Evolutionary conservation across 1,139 yeast genomes (phyloP).

Genomic region (Saccharomyces hybrid): DNA sequence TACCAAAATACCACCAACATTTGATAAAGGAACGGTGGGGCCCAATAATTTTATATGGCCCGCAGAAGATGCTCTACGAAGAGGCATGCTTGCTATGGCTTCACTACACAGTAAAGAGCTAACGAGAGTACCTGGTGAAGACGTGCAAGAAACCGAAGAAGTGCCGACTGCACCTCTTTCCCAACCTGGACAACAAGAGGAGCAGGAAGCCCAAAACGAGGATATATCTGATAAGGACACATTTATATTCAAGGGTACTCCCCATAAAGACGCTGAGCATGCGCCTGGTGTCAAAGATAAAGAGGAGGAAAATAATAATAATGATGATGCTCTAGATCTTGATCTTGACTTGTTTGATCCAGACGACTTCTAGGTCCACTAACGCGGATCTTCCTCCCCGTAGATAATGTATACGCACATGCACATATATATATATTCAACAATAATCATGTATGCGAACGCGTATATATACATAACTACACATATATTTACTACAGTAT

Average conservation of each 20-base stretch:
- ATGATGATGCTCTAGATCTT: constrained; percentile 34
- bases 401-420: background rate
- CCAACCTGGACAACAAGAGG: background rate
- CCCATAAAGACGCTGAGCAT: constrained; percentile 9
- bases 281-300: constrained; percentile 6
- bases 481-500: background rate
- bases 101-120: constrained; percentile 50
- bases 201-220: constrained; percentile 1
- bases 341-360: constrained; percentile 62
- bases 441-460: background rate
- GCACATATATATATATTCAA: no score
- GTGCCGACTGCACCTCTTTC: background rate
- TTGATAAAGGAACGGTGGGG: constrained; percentile 47
- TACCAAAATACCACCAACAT: constrained; percentile 77
- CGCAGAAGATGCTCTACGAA: constrained; percentile 83
- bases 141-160: constrained; percentile 5
- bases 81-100: constrained; percentile 79
- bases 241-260: constrained; percentile 19
- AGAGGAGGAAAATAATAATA: constrained; percentile 23
- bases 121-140: constrained; percentile 35
- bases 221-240: constrained; percentile 9
- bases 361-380: constrained; percentile 37
- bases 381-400: background rate
- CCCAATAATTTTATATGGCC: constrained; percentile 94
- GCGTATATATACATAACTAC: background rate